These are phyloP conservation scores for Yarrowia keelungensis DNA, from an alignment of 805 yeast species.

Conservation along the genomic window DNA sequence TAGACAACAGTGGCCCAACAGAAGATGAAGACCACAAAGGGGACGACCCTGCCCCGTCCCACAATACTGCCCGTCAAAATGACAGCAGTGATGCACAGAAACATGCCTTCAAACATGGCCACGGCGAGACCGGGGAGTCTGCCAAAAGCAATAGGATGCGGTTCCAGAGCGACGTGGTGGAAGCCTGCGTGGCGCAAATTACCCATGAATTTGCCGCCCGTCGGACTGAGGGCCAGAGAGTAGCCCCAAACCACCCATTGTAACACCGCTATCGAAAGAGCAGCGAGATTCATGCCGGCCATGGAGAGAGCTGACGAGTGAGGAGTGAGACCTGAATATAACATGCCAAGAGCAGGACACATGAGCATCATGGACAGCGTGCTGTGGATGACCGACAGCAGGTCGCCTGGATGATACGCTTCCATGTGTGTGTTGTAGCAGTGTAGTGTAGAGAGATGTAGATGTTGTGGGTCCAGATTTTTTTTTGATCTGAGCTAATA, in stretches of 20 bases:
- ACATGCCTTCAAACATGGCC: slow-evolving; percentile 70
- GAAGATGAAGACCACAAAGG: slow-evolving; percentile 71
- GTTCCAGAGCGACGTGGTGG: slow-evolving; percentile 57
- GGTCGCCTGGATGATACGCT: slow-evolving; percentile 35
- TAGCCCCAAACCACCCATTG: slow-evolving; percentile 78
- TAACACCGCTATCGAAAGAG: slow-evolving; percentile 63
- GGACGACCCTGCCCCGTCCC: slow-evolving; percentile 73
- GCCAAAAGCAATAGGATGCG: slow-evolving; percentile 50
- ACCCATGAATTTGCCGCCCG: slow-evolving; percentile 60
- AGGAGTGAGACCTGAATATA: slow-evolving; percentile 71
- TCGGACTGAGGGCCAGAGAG: slow-evolving; percentile 59
- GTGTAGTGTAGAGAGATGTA: background rate
- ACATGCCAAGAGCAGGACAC: slow-evolving; percentile 53
- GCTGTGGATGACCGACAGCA: slow-evolving; percentile 35
- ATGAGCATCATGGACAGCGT: slow-evolving; percentile 35
- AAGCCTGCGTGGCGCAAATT: slow-evolving; percentile 60
- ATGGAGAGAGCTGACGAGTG: slow-evolving; percentile 71
- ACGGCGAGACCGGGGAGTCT: slow-evolving; percentile 55
- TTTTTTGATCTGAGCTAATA: background rate
- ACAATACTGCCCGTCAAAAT: slow-evolving; percentile 75
- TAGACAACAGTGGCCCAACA: slow-evolving; percentile 75
- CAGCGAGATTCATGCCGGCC: slow-evolving; percentile 68
- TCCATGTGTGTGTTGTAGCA: slow-evolving; percentile 5
- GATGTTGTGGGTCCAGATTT: background rate
- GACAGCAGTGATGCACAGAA: slow-evolving; percentile 69